phyloP scores from a whole-genome alignment of 108 stramenopile species.

The Skeletonema tropicum region DNA sequence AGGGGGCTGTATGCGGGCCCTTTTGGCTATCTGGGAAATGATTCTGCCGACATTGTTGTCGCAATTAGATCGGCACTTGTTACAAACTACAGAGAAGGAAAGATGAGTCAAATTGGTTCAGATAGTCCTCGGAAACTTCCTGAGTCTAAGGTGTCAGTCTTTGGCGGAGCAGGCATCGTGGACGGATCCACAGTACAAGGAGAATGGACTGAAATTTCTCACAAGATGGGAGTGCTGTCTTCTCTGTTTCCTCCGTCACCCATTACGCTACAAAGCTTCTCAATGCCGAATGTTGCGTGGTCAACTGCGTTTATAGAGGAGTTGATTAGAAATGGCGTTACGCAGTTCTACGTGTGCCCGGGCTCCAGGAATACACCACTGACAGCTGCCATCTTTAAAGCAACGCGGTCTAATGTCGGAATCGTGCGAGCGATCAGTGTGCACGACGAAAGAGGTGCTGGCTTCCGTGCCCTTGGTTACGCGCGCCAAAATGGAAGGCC shows the following conservation, averaged over 20 bases:
- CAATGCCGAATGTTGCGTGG: constrained; percentile 87
- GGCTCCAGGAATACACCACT: constrained; percentile 93
- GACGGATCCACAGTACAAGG: constrained; percentile 81
- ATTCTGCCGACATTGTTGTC: constrained; percentile 76
- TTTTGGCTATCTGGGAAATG: constrained; percentile 73
- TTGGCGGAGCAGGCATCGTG: constrained; percentile 86
- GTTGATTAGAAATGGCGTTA: constrained; percentile 81
- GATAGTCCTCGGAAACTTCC: constrained; percentile 8
- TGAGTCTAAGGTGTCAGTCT: constrained; percentile 57
- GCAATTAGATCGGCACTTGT: constrained; percentile 75
- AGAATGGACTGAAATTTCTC: constrained; percentile 85
- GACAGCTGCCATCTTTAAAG: constrained; percentile 75
- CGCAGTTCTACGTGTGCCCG: constrained; percentile 87
- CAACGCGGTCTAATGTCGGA: constrained; percentile 66
- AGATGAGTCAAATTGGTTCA: background rate
- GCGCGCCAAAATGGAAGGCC: constrained; percentile 73
- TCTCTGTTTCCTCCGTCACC: constrained; percentile 82
- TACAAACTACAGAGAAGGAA: constrained; percentile 26
- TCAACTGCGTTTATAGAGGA: constrained; percentile 91
- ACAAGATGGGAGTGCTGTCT: constrained; percentile 79
- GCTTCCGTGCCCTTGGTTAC: constrained; percentile 89
- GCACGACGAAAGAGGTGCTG: constrained; percentile 95
- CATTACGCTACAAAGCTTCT: constrained; percentile 65
- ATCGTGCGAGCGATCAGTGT: constrained; percentile 71
- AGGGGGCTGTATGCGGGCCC: constrained; percentile 87